Percentiles rank a stretch among this genome's conserved stretches.
Conservation (phyloP, 2,329 filamentous ascomycete genomes). For the Massarina eburnea region DNA sequence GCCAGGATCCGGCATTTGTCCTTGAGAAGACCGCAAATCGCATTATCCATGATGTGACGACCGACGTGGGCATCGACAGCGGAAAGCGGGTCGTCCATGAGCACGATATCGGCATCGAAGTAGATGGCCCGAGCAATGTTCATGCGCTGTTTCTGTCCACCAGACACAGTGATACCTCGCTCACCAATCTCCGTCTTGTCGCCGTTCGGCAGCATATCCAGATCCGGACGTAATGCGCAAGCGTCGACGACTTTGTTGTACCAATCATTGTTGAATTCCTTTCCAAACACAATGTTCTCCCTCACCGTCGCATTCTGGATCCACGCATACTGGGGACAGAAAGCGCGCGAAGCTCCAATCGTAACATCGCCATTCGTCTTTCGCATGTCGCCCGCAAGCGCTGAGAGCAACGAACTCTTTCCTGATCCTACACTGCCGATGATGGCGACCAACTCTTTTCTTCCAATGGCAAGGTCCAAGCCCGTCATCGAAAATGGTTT, state of each 20-base stretch:
- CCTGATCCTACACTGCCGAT: slow-evolving; percentile 88
- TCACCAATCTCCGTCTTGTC: slow-evolving; percentile 94
- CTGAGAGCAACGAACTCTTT: slow-evolving; percentile 86
- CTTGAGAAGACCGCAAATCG: slow-evolving; percentile 84
- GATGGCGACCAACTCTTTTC: slow-evolving; percentile 79
- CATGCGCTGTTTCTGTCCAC: slow-evolving; percentile 90
- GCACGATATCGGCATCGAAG: slow-evolving; percentile 63
- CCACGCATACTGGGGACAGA: slow-evolving; percentile 97
- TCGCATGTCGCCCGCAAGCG: slow-evolving; percentile 91
- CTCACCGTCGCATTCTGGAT: slow-evolving; percentile 88
- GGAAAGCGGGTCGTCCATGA: slow-evolving; percentile 67
- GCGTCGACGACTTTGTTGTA: slow-evolving; percentile 82
- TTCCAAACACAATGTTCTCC: slow-evolving; percentile 91
- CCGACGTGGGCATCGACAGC: slow-evolving; percentile 62
- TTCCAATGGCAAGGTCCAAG: slow-evolving; percentile 67
- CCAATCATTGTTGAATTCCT: slow-evolving; percentile 71
- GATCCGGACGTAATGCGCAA: slow-evolving; percentile 80
- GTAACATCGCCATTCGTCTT: slow-evolving; percentile 73
- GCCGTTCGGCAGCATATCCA: slow-evolving; percentile 89
- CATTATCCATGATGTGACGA: slow-evolving; percentile 83
- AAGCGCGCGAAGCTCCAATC: slow-evolving; percentile 78
- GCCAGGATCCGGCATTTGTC: slow-evolving; percentile 89
- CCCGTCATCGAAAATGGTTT: slow-evolving; percentile 74
- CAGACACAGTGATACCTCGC: slow-evolving; percentile 90
- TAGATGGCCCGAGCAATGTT: slow-evolving; percentile 85